phyloP scores from a whole-genome alignment of 225 moss, liverwort and hornwort species.

The Pseudoscleropodium purum region DNA sequence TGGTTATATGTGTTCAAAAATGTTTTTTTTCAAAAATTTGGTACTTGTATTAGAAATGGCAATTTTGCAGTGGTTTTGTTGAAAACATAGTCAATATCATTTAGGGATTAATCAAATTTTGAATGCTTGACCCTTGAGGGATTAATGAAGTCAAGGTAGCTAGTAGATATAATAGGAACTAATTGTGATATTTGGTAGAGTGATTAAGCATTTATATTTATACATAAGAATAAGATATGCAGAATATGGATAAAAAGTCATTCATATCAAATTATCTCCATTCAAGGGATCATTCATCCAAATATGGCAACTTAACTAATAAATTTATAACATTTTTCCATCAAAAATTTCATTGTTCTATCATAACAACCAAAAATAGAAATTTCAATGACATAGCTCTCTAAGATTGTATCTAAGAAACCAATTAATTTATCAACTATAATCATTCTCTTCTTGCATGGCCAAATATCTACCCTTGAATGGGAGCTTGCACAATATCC shows the following conservation, averaged over 20 bases:
- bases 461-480: not conserved
- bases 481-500: not conserved
- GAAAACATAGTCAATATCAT: too few species aligned
- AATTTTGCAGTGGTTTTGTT: too few species aligned
- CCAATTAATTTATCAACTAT: not conserved
- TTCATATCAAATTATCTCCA: not conserved
- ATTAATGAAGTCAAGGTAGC: not conserved
- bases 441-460: fast-evolving
- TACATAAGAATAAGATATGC: not conserved
- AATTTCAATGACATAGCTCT: not conserved
- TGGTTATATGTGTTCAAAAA: too few species aligned
- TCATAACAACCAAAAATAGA: fast-evolving
- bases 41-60: too few species aligned
- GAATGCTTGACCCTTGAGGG: not conserved
- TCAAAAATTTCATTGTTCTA: not conserved
- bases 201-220: not conserved
- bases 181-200: not conserved
- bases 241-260: not conserved
- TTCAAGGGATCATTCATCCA: not conserved
- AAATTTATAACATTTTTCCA: not conserved
- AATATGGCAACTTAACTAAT: not conserved
- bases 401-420: not conserved
- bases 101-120: not conserved
- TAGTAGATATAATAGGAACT: not conserved
- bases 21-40: too few species aligned